These are phyloP conservation scores for Anisodus acutangulus DNA, from an alignment of 257 asterid genomes.

Conservation along the genomic window DNA sequence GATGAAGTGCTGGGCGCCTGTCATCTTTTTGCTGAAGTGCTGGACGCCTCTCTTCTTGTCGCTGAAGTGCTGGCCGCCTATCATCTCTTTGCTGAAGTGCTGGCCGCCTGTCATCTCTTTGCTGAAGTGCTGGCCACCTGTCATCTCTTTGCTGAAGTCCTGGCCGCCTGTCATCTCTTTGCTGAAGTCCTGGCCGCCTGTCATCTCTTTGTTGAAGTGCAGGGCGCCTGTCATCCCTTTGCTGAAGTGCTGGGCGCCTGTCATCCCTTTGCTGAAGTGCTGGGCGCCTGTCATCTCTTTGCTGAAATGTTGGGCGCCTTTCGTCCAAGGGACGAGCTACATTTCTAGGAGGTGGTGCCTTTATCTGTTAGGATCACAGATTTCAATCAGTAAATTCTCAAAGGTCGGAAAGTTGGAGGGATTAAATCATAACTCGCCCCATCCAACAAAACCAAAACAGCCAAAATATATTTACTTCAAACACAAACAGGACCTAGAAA, in stretches of 20 bases:
- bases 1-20: not conserved
- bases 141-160: not conserved
- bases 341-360: constrained; percentile 49
- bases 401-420: not conserved
- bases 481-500: not conserved
- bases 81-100: constrained; percentile 3
- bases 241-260: constrained; percentile 13
- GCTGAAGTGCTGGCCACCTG: not conserved
- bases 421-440: not conserved
- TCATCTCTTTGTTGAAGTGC: not conserved
- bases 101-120: not conserved
- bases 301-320: not conserved
- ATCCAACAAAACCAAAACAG: not conserved
- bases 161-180: constrained; percentile 17
- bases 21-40: not conserved
- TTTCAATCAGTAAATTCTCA: not conserved
- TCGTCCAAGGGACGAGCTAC: constrained; percentile 42
- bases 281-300: constrained; percentile 10
- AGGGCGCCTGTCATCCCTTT: not conserved
- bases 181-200: not conserved
- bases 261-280: not conserved
- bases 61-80: not conserved
- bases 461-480: not conserved
- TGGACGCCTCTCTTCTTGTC: not conserved
- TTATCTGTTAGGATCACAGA: constrained; percentile 49